These are phyloP conservation scores for Pseudogymnoascus destructans DNA, from an alignment of 2,329 filamentous ascomycete genomes.

Conservation along the genomic window DNA sequence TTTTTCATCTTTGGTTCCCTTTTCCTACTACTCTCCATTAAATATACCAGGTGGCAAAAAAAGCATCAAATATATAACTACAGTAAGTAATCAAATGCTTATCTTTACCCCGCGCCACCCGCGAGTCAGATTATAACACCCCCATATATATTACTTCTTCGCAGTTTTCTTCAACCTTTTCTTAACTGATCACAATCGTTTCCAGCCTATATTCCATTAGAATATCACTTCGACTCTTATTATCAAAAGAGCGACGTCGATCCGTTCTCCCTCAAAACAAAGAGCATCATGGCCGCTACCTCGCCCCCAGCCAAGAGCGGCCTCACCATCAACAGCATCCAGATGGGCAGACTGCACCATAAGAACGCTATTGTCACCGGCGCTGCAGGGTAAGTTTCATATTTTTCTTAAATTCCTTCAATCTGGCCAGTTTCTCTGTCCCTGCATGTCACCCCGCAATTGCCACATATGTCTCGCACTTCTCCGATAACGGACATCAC, in stretches of 20 bases:
- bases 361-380: constrained; percentile 46
- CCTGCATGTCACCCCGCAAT: background rate
- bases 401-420: constrained; percentile 6
- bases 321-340: constrained; percentile 26
- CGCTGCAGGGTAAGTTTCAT: constrained; percentile 47
- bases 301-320: background rate
- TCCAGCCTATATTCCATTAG: background rate
- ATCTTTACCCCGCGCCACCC: background rate
- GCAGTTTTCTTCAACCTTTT: background rate
- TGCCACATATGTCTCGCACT: background rate
- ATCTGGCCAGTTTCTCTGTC: background rate
- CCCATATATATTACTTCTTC: constrained; percentile 1
- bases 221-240: background rate
- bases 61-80: background rate
- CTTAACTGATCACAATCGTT: background rate
- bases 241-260: background rate
- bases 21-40: background rate
- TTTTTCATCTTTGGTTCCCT: background rate
- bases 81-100: constrained; percentile 1
- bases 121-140: constrained; percentile 3
- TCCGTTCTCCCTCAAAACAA: background rate
- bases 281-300: background rate
- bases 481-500: background rate
- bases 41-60: background rate
- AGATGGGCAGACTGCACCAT: constrained; percentile 26